Evolutionary conservation across 192 early-diverging fungal genomes (phyloP).

Genomic region (Rhizoclosmatium sp.): DNA sequence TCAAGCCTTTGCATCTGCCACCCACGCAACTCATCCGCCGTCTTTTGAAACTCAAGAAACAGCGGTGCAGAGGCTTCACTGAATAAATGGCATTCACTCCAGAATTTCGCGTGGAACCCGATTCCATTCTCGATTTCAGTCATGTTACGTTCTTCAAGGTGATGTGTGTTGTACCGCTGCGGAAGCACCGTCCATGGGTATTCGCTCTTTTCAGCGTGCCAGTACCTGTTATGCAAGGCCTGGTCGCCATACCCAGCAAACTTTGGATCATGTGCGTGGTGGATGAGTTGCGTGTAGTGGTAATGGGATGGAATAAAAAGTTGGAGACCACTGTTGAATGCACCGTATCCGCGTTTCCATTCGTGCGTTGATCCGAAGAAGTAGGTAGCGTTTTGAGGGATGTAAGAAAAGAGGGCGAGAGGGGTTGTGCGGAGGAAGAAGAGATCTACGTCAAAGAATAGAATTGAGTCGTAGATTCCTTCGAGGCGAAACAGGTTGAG

Average conservation of each 20-base stretch:
- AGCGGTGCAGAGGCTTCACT: not conserved
- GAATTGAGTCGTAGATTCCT: constrained; percentile 13
- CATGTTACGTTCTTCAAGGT: constrained; percentile 13
- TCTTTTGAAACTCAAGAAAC: not conserved
- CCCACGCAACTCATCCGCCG: not conserved
- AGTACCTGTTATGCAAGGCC: constrained; percentile 24
- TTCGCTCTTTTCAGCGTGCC: not conserved
- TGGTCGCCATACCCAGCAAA: constrained; percentile 21
- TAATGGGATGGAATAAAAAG: constrained; percentile 11
- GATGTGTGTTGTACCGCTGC: constrained; percentile 16
- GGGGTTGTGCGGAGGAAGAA: constrained; percentile 13
- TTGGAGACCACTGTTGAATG: constrained; percentile 29
- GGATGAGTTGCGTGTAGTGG: not conserved
- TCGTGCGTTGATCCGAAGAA: constrained; percentile 22
- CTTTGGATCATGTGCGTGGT: constrained; percentile 6
- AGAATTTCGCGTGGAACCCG: constrained; percentile 26
- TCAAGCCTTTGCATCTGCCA: not conserved
- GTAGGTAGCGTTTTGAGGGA: not conserved
- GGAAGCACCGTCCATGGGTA: constrained; percentile 12
- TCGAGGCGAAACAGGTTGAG: constrained; percentile 34
- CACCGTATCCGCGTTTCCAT: constrained; percentile 30
- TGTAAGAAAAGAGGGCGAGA: not conserved
- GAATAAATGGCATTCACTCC: constrained; percentile 23
- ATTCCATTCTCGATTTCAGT: not conserved
- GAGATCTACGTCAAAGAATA: constrained; percentile 28